Base-by-base conservation (phyloP, 352 stramenopile genomes). In the Globisporangium uncinulatum region DNA sequence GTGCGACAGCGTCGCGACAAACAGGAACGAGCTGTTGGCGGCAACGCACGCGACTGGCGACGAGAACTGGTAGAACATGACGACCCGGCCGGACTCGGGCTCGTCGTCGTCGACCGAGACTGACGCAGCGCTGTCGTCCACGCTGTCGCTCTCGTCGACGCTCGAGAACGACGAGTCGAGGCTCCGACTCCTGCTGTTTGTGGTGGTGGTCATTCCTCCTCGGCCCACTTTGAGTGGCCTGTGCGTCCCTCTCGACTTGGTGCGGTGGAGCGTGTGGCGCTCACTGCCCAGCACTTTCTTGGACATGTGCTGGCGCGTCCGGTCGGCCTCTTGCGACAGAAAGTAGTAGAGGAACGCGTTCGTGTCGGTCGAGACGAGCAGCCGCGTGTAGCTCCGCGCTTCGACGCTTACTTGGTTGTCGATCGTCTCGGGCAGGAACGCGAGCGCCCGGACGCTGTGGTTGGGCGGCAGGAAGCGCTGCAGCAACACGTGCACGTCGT, bases 301-400 rank as follows among this genome's bases (percentile, higher is more conserved):
- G 21, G 73, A 67, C 83, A 94, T 94, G 54, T 80, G 73, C 58
- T 85, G 89, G 32, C 84, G 73, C 6, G 81, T 92, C 3, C 63
- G 71, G 60, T 94, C 84, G 8, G 83, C 75, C 52, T 83, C 69
- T 42, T 73, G 73, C 17, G 79, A 89, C 24, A 94, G 45, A 46
- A 94, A 91, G 46, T 92, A 94, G 56, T 92, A 94, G 8, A 92
- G 42, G 47, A 94, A 92, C 0, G 82, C 80, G 39, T 89, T 63
- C 24, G 74, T 65, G 21, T 79, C 56, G 9, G 84, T 92, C 14
- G 67, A 70, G 3, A 94, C 69, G 9, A 94, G 62, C 37, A 94
- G 61, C 3, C 82, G 80, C 15, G 82, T 87, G 57, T 94, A 92
- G 55, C 80, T 88, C 41, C 79, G 73, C 47, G 80, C 73, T 43